phyloP scores from a whole-genome alignment of 2,329 filamentous ascomycete genomes.

The Cucurbitaria berberidis region DNA sequence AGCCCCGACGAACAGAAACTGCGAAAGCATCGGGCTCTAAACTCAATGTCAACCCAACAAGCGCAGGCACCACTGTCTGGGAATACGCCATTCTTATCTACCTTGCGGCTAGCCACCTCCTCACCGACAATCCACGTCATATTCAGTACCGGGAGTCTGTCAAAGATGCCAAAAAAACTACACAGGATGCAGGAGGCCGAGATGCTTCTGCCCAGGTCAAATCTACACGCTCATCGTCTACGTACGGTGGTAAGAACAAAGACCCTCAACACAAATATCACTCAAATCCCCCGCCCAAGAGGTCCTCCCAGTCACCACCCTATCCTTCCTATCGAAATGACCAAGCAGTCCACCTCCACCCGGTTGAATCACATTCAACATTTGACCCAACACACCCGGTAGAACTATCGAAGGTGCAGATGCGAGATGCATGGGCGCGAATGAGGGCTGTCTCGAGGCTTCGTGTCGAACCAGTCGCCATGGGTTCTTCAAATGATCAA shows the following conservation, averaged over 20 bases:
- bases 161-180: background rate
- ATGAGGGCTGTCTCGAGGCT: conserved; percentile 13
- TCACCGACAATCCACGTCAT: conserved; percentile 14
- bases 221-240: no score
- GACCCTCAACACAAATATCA: background rate
- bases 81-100: conserved; percentile 11
- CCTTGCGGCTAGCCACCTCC: conserved; percentile 13
- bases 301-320: background rate
- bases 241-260: background rate
- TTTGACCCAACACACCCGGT: no score
- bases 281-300: background rate
- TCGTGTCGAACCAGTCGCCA: background rate
- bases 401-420: conserved; percentile 5
- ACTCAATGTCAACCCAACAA: conserved; percentile 6
- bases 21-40: background rate
- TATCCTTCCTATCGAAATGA: background rate
- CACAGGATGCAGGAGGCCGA: background rate
- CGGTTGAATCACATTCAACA: background rate
- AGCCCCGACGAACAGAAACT: background rate
- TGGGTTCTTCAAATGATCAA: background rate
- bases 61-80: conserved; percentile 1
- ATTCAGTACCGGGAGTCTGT: conserved; percentile 1
- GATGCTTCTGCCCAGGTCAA: background rate
- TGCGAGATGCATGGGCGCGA: conserved; percentile 22
- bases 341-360: background rate